Conservation (phyloP, 306 rosid species). For the Canavalia ensiformis region DNA sequence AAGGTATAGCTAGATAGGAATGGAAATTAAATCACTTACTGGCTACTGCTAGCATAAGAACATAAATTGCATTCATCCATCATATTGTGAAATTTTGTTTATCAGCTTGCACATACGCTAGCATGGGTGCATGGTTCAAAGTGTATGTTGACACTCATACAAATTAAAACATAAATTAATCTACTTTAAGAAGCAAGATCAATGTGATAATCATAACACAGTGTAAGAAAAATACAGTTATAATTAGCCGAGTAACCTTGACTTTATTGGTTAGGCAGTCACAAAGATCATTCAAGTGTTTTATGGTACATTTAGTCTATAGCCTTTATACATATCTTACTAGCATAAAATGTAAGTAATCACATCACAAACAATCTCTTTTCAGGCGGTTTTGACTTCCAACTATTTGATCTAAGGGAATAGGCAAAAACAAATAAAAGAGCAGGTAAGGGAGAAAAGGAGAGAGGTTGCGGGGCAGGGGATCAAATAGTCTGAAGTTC, state of each 20-base stretch:
- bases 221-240: neutral
- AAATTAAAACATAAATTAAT: slow-evolving; percentile 10
- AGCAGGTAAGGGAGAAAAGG: neutral
- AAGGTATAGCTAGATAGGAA: slow-evolving; percentile 21
- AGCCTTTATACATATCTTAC: slow-evolving; percentile 5
- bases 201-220: neutral
- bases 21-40: slow-evolving; percentile 7
- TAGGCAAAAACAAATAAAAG: slow-evolving; percentile 7
- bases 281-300: neutral
- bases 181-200: slow-evolving; percentile 9
- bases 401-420: slow-evolving; percentile 12
- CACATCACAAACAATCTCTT: neutral
- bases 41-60: slow-evolving; percentile 36
- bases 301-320: slow-evolving; percentile 32
- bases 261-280: neutral
- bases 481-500: neutral
- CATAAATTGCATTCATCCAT: neutral
- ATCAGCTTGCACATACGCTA: neutral
- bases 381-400: slow-evolving; percentile 1
- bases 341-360: neutral
- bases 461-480: neutral
- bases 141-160: slow-evolving; percentile 13
- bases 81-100: neutral
- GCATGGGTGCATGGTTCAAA: slow-evolving; percentile 14
- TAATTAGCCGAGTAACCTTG: neutral